A percentile compares a stretch with the other conserved stretches of the same genome.
Evolutionary conservation across 1,139 yeast species (phyloP).

Genomic region (Debaryomyces singareniensis): DNA sequence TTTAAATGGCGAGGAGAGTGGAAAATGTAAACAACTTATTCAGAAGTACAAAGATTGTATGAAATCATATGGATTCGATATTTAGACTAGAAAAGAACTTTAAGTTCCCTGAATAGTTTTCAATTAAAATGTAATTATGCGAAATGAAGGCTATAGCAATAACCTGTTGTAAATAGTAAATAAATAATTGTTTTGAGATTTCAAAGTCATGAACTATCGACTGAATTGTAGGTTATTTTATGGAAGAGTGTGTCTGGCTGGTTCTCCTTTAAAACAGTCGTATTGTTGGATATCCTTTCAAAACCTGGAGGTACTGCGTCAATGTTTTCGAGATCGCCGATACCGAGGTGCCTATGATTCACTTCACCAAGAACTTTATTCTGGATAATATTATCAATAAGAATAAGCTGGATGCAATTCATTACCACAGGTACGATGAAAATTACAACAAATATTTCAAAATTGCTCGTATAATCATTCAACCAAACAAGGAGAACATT

Average conservation of each 20-base stretch:
- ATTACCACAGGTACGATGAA: slow-evolving; percentile 70
- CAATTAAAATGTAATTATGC: too few species aligned
- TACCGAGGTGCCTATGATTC: too few species aligned
- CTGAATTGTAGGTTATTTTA: too few species aligned
- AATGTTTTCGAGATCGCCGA: too few species aligned
- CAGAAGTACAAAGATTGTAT: slow-evolving; percentile 75
- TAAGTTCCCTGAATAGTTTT: slow-evolving; percentile 2
- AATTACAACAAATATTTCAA: slow-evolving; percentile 84
- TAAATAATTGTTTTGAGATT: not conserved
- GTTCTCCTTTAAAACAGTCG: too few species aligned
- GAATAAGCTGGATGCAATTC: slow-evolving; percentile 81
- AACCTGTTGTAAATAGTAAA: slow-evolving; percentile 1
- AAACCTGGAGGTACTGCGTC: too few species aligned
- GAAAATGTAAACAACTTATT: slow-evolving; percentile 71
- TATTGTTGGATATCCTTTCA: too few species aligned
- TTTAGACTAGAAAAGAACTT: slow-evolving; percentile 3
- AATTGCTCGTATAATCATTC: slow-evolving; percentile 62
- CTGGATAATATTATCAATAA: slow-evolving; percentile 84
- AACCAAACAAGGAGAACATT: slow-evolving; percentile 64
- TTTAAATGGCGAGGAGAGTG: slow-evolving; percentile 75
- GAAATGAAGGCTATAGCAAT: too few species aligned
- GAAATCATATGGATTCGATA: slow-evolving; percentile 82
- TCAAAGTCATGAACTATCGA: too few species aligned
- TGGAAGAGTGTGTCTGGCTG: too few species aligned
- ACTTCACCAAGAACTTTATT: slow-evolving; percentile 25